Evolutionary conservation across 1,284 basidiomycete genomes (phyloP).

Genomic region (Trichosporon inkin): DNA sequence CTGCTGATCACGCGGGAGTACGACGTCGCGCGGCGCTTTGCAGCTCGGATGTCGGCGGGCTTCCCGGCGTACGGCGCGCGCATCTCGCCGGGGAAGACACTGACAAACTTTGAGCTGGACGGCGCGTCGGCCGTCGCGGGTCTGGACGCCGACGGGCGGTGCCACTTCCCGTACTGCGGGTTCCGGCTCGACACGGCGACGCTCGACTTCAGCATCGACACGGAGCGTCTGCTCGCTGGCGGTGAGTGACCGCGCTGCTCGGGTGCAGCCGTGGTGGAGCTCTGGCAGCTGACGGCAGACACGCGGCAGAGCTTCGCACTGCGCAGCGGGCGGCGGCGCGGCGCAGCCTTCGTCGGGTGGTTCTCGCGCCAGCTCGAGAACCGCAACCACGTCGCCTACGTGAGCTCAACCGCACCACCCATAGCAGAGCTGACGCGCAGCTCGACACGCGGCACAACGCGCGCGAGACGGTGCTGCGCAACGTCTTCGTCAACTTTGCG

Average conservation of each 20-base stretch:
- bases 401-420: slow-evolving; percentile 25
- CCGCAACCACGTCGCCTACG: slow-evolving; percentile 47
- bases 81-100: slow-evolving; percentile 80
- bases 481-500: slow-evolving; percentile 83
- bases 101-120: slow-evolving; percentile 54
- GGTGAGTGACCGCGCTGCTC: slow-evolving; percentile 52
- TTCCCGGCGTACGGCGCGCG: slow-evolving; percentile 91
- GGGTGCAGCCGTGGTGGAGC: not conserved
- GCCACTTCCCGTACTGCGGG: slow-evolving; percentile 82
- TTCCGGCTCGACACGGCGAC: slow-evolving; percentile 68
- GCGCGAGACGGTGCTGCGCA: slow-evolving; percentile 62
- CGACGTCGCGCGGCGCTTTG: slow-evolving; percentile 63
- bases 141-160: slow-evolving; percentile 14
- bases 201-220: slow-evolving; percentile 71
- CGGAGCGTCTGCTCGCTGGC: slow-evolving; percentile 59
- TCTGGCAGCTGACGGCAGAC: slow-evolving; percentile 24
- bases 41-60: slow-evolving; percentile 74
- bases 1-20: slow-evolving; percentile 74
- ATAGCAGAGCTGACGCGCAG: slow-evolving; percentile 24
- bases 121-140: slow-evolving; percentile 25
- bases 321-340: slow-evolving; percentile 32
- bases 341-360: slow-evolving; percentile 43
- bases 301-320: slow-evolving; percentile 47
- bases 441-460: slow-evolving; percentile 72
- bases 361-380: slow-evolving; percentile 48